Base-by-base conservation (phyloP, 768 basidiomycete genomes). In the Dentipellis sp. region DNA sequence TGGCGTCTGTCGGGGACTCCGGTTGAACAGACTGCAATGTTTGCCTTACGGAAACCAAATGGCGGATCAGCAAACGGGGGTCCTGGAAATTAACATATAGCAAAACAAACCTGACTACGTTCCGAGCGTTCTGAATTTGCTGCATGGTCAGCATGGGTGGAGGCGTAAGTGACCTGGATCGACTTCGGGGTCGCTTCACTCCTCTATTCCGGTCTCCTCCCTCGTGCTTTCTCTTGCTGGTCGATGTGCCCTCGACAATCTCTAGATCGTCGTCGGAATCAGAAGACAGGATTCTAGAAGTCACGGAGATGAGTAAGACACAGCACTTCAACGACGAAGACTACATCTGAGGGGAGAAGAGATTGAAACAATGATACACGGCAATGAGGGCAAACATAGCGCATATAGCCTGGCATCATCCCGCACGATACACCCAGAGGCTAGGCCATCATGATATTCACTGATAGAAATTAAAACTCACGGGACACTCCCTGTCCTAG, bases 161-260 rank as follows among this genome's bases (percentile, higher is more conserved):
- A 2, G 89, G 88, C 0, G 88, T 91, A 39, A 91, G 78, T 3
- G 88, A 91, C 21, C 75, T 71, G 34, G 86, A 89, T 39, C 82
- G 82, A 65, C 80, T 83, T 47, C 82, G 77, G 40, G 71, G 63
- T 39, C 75, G 70, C 55, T 75, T 77, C 53, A 40, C 29, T n/a
- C 34, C 12, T 47, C 52, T 40, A 11, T 39, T 34, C 19, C 19
- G 22, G 37, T 38, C 14, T 10, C 12, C 11, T 37, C 42, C 16
- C 29, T 29, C 75, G 58, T 77, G 78, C 29, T 72, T 2, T 65
- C 63, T 48, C 47, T 22, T 34, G 16, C 47, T 50, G 23, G 38
- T 17, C 47, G 55, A 23, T 16, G 49, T 47, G 22, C 56, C 58
- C 22, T 79, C 73, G 17, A 78, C 55, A 12, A 73, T 68, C 49